phyloP scores from a whole-genome alignment of 192 early-diverging fungal genomes.

The Backusella luteola region DNA sequence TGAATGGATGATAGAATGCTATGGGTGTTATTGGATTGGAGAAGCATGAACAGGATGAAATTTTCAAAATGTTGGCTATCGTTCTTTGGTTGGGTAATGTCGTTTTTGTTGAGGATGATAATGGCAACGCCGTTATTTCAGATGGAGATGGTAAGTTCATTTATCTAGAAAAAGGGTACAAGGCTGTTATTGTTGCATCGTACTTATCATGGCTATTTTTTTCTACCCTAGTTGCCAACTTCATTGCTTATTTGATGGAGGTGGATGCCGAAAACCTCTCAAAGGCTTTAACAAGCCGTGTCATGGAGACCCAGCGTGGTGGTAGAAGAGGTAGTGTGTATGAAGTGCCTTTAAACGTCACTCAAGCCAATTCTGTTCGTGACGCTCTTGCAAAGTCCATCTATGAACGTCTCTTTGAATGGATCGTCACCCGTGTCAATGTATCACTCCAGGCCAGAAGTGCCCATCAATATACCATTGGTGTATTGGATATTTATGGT shows the following conservation, averaged over 20 bases:
- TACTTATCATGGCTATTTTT: background rate
- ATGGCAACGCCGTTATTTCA: constrained; percentile 63
- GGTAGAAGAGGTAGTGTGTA: constrained; percentile 73
- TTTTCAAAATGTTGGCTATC: constrained; percentile 90
- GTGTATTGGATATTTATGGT: constrained; percentile 98
- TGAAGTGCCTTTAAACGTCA: constrained; percentile 86
- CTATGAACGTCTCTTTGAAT: constrained; percentile 95
- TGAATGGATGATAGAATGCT: constrained; percentile 51
- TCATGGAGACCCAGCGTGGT: constrained; percentile 75
- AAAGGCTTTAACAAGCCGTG: constrained; percentile 66
- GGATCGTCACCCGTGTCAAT: constrained; percentile 96
- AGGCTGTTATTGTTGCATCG: background rate
- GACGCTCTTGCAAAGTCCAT: constrained; percentile 94
- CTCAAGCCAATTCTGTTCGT: constrained; percentile 86
- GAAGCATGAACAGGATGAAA: constrained; percentile 75
- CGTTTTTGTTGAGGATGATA: constrained; percentile 80
- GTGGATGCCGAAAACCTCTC: constrained; percentile 55
- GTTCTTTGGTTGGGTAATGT: constrained; percentile 97
- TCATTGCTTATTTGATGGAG: constrained; percentile 74
- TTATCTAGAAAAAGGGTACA: background rate
- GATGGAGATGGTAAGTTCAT: constrained; percentile 53
- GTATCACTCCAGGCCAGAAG: constrained; percentile 70
- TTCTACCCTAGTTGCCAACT: constrained; percentile 51
- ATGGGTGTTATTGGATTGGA: constrained; percentile 91
- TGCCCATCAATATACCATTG: constrained; percentile 68